phyloP scores from a whole-genome alignment of 805 yeast species.

The Monosporozyma solicola region DNA sequence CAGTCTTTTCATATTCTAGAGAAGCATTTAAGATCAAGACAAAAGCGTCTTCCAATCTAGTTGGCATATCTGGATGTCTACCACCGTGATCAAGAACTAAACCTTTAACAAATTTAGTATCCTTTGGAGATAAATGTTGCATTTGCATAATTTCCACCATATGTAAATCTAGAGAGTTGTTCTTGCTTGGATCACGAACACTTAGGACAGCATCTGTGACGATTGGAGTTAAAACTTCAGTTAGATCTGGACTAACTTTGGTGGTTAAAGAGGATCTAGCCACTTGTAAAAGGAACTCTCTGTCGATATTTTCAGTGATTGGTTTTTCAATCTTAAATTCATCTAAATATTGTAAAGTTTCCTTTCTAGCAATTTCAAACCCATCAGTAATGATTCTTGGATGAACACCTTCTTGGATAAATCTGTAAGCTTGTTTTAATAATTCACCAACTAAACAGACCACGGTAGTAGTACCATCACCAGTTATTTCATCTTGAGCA shows the following conservation, averaged over 20 bases:
- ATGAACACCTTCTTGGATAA: slow-evolving; percentile 87
- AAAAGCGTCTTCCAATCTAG: slow-evolving; percentile 69
- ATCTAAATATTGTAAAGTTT: slow-evolving; percentile 61
- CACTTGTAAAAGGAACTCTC: slow-evolving; percentile 84
- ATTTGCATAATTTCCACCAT: slow-evolving; percentile 98
- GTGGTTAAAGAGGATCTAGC: slow-evolving; percentile 86
- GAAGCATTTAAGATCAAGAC: slow-evolving; percentile 87
- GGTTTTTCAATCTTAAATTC: slow-evolving; percentile 43
- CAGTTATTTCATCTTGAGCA: slow-evolving; percentile 98
- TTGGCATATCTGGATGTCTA: slow-evolving; percentile 99
- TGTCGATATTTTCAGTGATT: slow-evolving; percentile 45
- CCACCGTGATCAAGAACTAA: slow-evolving; percentile 97
- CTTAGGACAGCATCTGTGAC: slow-evolving; percentile 93
- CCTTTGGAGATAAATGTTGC: slow-evolving; percentile 85
- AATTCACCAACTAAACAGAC: slow-evolving; percentile 90
- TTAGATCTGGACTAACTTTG: slow-evolving; percentile 68
- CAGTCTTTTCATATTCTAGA: slow-evolving; percentile 94
- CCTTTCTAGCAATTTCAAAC: slow-evolving; percentile 80
- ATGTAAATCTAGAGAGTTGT: slow-evolving; percentile 66
- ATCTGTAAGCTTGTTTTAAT: slow-evolving; percentile 89
- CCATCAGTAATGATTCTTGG: slow-evolving; percentile 94
- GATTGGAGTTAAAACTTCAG: slow-evolving; percentile 80
- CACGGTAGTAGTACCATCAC: slow-evolving; percentile 97
- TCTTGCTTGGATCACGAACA: slow-evolving; percentile 44
- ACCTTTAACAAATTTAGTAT: slow-evolving; percentile 77